A percentile compares a stretch with the other conserved stretches of the same genome.
Evolutionary conservation across 495 filamentous ascomycete species (phyloP).

Genomic region (Friedmanniomyces endolithicus): DNA sequence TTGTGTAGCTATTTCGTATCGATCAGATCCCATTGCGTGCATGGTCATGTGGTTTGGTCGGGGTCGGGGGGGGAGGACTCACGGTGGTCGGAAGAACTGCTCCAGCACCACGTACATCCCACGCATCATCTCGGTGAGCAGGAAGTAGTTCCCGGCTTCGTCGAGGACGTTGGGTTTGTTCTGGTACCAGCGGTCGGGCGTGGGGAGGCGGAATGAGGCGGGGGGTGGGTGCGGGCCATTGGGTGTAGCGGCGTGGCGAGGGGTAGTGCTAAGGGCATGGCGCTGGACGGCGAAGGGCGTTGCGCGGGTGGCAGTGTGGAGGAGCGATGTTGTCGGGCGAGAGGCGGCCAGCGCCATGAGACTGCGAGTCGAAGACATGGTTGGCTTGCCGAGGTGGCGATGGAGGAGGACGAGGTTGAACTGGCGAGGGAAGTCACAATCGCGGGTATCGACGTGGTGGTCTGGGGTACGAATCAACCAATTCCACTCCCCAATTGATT

Average conservation of each 20-base stretch:
- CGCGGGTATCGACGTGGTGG: too few species aligned
- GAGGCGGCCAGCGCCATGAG: constrained; percentile 25
- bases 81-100: constrained; percentile 97
- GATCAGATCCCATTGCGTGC: neutral
- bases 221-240: constrained; percentile 60
- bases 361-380: neutral
- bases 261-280: neutral
- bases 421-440: too few species aligned
- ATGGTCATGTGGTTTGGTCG: neutral
- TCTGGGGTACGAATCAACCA: too few species aligned
- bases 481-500: too few species aligned
- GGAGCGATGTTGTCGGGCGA: constrained; percentile 11
- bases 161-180: constrained; percentile 58
- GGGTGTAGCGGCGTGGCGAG: constrained; percentile 17
- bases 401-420: neutral
- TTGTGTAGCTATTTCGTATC: constrained; percentile 60
- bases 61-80: constrained; percentile 11
- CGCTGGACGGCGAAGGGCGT: neutral
- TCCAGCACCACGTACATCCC: constrained; percentile 97
- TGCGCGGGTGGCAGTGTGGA: constrained; percentile 1
- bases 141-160: constrained; percentile 81
- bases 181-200: constrained; percentile 57
- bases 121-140: constrained; percentile 85
- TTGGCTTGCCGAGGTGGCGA: neutral
- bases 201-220: constrained; percentile 64